phyloP scores from a whole-genome alignment of 495 filamentous ascomycete genomes.

The Aspergillus cavernicola region DNA sequence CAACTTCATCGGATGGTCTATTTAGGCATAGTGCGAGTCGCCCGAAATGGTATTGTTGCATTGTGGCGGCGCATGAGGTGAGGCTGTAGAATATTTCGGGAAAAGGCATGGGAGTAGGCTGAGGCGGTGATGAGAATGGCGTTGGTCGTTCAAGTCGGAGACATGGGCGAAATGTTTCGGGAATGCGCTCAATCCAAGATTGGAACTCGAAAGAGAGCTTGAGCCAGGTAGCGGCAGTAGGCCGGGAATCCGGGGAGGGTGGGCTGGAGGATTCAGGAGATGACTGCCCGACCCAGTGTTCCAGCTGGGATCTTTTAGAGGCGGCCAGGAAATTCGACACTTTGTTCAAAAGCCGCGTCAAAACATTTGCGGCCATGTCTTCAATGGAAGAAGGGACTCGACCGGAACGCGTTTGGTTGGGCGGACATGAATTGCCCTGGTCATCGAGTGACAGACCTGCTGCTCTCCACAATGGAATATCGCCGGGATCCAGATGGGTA shows the following conservation, averaged over 20 bases:
- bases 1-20: slow-evolving; percentile 31
- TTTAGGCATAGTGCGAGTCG: slow-evolving; percentile 38
- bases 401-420: neutral
- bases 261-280: slow-evolving; percentile 10
- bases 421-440: slow-evolving; percentile 17
- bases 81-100: slow-evolving; percentile 37
- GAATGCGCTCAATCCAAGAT: slow-evolving; percentile 39
- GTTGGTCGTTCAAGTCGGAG: slow-evolving; percentile 35
- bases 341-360: slow-evolving; percentile 37
- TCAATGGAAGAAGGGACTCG: slow-evolving; percentile 19
- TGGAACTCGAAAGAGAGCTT: slow-evolving; percentile 38
- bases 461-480: slow-evolving; percentile 34
- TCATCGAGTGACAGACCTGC: slow-evolving; percentile 35
- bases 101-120: slow-evolving; percentile 29
- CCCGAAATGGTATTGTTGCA: slow-evolving; percentile 44
- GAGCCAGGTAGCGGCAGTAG: slow-evolving; percentile 34
- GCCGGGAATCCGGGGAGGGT: slow-evolving; percentile 13
- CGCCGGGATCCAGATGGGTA: slow-evolving; percentile 30
- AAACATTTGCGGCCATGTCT: slow-evolving; percentile 33
- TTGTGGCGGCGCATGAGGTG: slow-evolving; percentile 33
- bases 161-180: slow-evolving; percentile 40
- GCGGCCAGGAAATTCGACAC: slow-evolving; percentile 38
- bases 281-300: slow-evolving; percentile 30
- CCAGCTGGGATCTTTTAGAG: slow-evolving; percentile 33
- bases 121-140: slow-evolving; percentile 23